These are phyloP conservation scores for Podosphaera xanthii DNA, from an alignment of 2,329 filamentous ascomycete species.

Conservation along the genomic window DNA sequence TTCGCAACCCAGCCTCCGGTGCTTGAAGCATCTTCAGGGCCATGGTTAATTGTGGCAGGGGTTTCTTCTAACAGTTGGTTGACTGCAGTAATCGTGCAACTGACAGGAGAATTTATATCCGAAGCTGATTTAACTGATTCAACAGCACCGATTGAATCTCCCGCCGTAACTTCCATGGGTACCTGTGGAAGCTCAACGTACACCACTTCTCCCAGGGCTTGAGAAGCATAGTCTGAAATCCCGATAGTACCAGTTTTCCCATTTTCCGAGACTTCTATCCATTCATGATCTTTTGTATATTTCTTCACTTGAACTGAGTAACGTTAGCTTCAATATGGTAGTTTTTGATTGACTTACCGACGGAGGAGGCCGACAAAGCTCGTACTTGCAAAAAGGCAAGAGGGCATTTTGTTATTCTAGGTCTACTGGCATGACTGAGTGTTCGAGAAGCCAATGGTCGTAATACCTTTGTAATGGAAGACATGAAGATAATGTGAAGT, in stretches of 20 bases:
- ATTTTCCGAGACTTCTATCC: slow-evolving; percentile 73
- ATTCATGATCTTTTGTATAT: slow-evolving; percentile 96
- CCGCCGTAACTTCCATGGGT: slow-evolving; percentile 43
- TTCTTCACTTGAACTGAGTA: slow-evolving; percentile 30
- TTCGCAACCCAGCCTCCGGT: slow-evolving; percentile 83
- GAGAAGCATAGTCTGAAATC: slow-evolving; percentile 77
- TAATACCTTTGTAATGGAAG: slow-evolving; percentile 32
- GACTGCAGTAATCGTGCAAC: slow-evolving; percentile 50
- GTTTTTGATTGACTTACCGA: slow-evolving; percentile 18
- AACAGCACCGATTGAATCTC: slow-evolving; percentile 78
- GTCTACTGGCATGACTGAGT: slow-evolving; percentile 6
- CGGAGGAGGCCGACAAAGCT: slow-evolving; percentile 22
- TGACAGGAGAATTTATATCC: slow-evolving; percentile 78
- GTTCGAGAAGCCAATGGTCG: slow-evolving; percentile 17
- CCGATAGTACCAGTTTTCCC: slow-evolving; percentile 62
- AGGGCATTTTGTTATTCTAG: slow-evolving; percentile 8
- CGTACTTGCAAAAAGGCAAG: slow-evolving; percentile 19
- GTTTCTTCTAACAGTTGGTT: slow-evolving; percentile 64
- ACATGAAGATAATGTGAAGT: slow-evolving; percentile 22
- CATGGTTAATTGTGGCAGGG: slow-evolving; percentile 70
- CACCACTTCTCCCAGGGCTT: slow-evolving; percentile 86
- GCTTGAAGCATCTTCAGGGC: slow-evolving; percentile 52
- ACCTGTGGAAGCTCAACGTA: slow-evolving; percentile 78
- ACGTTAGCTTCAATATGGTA: background rate
- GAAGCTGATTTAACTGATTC: slow-evolving; percentile 98